Conservation (phyloP, 2,329 filamentous ascomycete genomes). For the Botrytis squamosa region DNA sequence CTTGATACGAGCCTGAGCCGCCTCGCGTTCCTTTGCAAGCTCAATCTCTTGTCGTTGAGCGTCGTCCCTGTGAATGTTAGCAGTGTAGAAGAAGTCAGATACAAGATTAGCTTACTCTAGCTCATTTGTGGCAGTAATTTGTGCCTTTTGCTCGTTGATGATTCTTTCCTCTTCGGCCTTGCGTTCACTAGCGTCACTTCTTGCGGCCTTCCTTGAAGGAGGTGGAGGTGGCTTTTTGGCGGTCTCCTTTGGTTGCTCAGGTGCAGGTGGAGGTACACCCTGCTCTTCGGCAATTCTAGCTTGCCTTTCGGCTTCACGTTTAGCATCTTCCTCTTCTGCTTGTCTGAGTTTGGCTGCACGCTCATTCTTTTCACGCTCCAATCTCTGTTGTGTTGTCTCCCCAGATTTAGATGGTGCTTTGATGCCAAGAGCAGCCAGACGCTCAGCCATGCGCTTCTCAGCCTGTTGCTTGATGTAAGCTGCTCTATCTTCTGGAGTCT, state of each 20-base stretch:
- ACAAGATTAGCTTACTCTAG: conserved; percentile 70
- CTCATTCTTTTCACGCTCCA: conserved; percentile 85
- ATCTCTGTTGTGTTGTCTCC: conserved; percentile 78
- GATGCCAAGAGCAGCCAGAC: conserved; percentile 88
- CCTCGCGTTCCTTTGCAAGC: conserved; percentile 74
- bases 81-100: neutral
- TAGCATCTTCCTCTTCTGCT: conserved; percentile 91
- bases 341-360: conserved; percentile 82
- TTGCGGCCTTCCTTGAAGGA: conserved; percentile 69
- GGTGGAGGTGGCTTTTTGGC: conserved; percentile 77
- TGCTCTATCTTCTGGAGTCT: conserved; percentile 88
- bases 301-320: conserved; percentile 83
- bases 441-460: conserved; percentile 94
- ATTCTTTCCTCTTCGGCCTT: conserved; percentile 62
- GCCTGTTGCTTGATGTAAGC: conserved; percentile 97
- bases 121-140: conserved; percentile 69
- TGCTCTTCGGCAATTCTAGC: conserved; percentile 40
- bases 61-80: conserved; percentile 58
- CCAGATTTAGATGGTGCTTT: conserved; percentile 76
- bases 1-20: conserved; percentile 76
- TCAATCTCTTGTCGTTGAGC: conserved; percentile 76
- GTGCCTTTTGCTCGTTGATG: conserved; percentile 70
- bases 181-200: conserved; percentile 57
- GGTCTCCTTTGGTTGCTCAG: conserved; percentile 24
- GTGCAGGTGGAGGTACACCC: conserved; percentile 35